Conservation (phyloP, 2,329 filamentous ascomycete genomes). For the Ophiocordyceps australis region DNA sequence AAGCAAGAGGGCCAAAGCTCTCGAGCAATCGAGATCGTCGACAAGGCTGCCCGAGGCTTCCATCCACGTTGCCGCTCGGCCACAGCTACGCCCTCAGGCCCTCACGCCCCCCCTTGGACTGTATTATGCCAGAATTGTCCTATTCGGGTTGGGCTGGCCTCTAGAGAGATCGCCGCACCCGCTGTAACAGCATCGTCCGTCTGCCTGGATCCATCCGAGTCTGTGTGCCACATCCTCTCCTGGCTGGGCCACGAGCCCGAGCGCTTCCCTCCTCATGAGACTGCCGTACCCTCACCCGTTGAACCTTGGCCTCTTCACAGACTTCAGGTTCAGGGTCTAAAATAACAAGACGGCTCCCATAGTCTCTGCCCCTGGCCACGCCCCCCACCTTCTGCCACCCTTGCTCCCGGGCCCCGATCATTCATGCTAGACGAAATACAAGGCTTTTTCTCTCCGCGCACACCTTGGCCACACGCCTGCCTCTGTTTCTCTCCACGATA, state of each 20-base stretch:
- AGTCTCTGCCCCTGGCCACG: constrained; percentile 3
- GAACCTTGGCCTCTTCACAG: constrained; percentile 1
- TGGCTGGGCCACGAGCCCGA: constrained; percentile 5
- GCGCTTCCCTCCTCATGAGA: constrained; percentile 4
- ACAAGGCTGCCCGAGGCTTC: no score
- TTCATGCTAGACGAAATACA: no score
- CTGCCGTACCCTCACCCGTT: constrained; percentile 2
- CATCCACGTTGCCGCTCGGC: no score
- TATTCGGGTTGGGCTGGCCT: no score
- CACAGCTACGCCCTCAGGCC: no score
- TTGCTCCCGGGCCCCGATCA: constrained; percentile 4
- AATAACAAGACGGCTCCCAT: constrained; percentile 2
- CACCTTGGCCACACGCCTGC: not conserved
- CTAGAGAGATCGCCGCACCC: constrained; percentile 4
- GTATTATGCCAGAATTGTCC: no score
- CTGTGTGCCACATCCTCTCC: constrained; percentile 5
- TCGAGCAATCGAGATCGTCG: no score
- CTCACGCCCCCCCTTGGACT: no score
- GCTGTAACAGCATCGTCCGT: constrained; percentile 4
- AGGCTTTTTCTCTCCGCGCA: not conserved
- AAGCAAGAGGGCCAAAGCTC: no score
- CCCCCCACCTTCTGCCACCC: constrained; percentile 3
- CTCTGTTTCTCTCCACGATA: not conserved
- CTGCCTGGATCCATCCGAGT: constrained; percentile 5
- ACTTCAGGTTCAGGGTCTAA: no score